Conservation (phyloP, 2,329 filamentous ascomycete genomes). For the Stromatinia cepivora region DNA sequence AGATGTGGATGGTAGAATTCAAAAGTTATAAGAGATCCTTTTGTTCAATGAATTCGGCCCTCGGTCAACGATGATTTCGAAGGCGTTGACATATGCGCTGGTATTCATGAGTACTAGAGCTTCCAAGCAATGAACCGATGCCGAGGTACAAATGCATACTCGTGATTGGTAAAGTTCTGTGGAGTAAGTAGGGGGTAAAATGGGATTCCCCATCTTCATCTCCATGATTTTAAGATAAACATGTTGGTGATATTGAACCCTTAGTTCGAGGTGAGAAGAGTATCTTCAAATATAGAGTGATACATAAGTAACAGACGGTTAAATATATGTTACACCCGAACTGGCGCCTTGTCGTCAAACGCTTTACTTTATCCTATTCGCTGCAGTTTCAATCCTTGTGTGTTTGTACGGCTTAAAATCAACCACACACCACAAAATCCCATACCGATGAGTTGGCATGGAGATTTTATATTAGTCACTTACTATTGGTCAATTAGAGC, state of each 20-base stretch:
- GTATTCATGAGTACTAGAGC: not conserved
- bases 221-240: not conserved
- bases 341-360: not conserved
- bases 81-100: not conserved
- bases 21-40: not conserved
- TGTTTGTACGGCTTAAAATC: not conserved
- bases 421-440: not conserved
- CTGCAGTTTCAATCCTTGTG: not conserved
- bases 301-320: not conserved
- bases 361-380: slow-evolving; percentile 4
- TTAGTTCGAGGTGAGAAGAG: not conserved
- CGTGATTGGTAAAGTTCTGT: slow-evolving; percentile 3
- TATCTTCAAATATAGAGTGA: slow-evolving; percentile 1
- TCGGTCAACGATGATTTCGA: slow-evolving; percentile 24
- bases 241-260: not conserved
- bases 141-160: slow-evolving; percentile 10
- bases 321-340: slow-evolving; percentile 1
- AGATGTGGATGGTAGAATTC: not conserved
- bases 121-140: slow-evolving; percentile 1
- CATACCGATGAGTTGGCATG: not conserved
- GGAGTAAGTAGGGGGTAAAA: slow-evolving; percentile 6
- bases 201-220: slow-evolving; percentile 12
- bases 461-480: too few relatives aligned
- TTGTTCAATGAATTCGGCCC: slow-evolving; percentile 25
- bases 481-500: too few relatives aligned